These are phyloP conservation scores for Macrolepiota dolichaula DNA, from an alignment of 768 basidiomycete genomes.

Conservation along the genomic window DNA sequence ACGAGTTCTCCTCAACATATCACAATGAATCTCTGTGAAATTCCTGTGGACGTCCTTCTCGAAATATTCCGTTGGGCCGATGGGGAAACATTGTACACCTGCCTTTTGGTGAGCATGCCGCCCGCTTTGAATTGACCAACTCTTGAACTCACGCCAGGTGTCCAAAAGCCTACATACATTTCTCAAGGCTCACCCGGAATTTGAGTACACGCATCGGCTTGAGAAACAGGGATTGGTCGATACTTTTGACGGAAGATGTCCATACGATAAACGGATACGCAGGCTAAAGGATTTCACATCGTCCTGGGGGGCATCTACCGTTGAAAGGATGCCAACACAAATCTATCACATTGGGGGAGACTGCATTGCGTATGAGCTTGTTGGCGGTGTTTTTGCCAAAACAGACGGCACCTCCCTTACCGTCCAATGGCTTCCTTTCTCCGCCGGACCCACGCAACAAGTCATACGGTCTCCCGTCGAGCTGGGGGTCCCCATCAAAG, in stretches of 20 bases:
- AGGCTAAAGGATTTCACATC: neutral
- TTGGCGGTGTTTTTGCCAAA: slow-evolving; percentile 55
- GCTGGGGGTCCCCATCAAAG: slow-evolving; percentile 39
- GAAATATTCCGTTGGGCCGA: slow-evolving; percentile 5
- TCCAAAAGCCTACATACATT: neutral
- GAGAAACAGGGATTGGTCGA: slow-evolving; percentile 3
- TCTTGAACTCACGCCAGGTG: neutral
- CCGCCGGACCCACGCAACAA: slow-evolving; percentile 14
- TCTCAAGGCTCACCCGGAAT: neutral
- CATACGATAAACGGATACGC: neutral
- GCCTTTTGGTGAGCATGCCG: neutral
- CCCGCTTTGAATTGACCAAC: neutral
- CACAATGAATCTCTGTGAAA: slow-evolving; percentile 1
- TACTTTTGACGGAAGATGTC: neutral
- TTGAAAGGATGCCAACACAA: neutral
- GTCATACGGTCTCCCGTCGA: slow-evolving; percentile 23
- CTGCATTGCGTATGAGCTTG: slow-evolving; percentile 54
- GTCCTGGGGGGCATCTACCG: neutral
- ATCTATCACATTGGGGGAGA: slow-evolving; percentile 13
- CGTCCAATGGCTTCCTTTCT: slow-evolving; percentile 23
- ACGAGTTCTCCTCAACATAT: neutral
- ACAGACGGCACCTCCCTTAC: slow-evolving; percentile 20
- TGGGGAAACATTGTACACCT: neutral
- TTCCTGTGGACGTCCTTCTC: slow-evolving; percentile 1
- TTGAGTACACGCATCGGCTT: slow-evolving; percentile 8